Conservation (phyloP, 371 early-diverging fungal genomes). For the Circinella umbellata region DNA sequence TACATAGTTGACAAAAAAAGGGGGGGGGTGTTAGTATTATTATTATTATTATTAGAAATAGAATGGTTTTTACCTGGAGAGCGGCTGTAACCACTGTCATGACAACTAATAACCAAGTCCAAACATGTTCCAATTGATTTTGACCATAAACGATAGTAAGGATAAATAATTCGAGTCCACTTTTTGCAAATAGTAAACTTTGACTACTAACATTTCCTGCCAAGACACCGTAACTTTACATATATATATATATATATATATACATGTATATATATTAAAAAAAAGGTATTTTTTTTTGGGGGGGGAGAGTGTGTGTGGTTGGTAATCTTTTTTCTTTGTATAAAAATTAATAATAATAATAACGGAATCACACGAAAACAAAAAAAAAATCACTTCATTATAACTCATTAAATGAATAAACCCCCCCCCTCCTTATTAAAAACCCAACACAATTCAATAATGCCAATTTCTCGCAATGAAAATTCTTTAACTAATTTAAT, state of each 20-base stretch:
- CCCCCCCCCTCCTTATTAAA: too few relatives aligned
- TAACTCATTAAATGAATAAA: too few relatives aligned
- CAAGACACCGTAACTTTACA: conserved; percentile 64
- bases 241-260: neutral
- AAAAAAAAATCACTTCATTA: too few relatives aligned
- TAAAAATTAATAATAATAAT: too few relatives aligned
- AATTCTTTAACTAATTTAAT: neutral
- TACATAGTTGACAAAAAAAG: conserved; percentile 19
- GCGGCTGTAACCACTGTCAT: conserved; percentile 71
- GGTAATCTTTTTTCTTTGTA: too few relatives aligned
- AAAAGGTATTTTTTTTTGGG: neutral
- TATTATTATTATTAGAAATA: too few relatives aligned
- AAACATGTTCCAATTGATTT: conserved; percentile 73
- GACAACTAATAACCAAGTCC: conserved; percentile 74
- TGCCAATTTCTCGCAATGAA: too few relatives aligned
- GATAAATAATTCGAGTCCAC: conserved; percentile 75
- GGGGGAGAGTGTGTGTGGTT: too few relatives aligned
- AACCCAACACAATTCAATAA: too few relatives aligned
- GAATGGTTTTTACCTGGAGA: conserved; percentile 57
- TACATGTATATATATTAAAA: neutral
- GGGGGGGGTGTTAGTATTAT: neutral
- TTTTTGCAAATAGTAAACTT: conserved; percentile 80
- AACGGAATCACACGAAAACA: too few relatives aligned
- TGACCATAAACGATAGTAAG: conserved; percentile 62
- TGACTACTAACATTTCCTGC: conserved; percentile 80